Evolutionary conservation across 2,329 filamentous ascomycete genomes (phyloP), one percentile per base, ranked within the genome.

Genomic region (Phyllosticta citrichinensis): DNA sequence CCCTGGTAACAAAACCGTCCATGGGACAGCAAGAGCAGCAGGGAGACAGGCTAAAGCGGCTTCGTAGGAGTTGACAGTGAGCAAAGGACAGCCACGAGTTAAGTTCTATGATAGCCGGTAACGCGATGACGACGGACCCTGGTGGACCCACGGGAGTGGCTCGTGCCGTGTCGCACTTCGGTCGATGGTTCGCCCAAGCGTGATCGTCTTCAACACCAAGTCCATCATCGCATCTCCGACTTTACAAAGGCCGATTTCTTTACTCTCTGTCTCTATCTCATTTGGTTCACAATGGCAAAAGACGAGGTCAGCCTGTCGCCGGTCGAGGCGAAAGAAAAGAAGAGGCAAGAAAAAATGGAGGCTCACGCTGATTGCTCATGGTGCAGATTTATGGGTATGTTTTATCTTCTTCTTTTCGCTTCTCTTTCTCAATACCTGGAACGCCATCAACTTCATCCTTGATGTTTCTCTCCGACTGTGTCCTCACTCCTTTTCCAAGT

Each of bases 151-250:
- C 40, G 40, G 64, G 82, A 93, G 74, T 93, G 89, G 72, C 76
- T 47, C 40, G 40, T 84, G 51, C 78, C 86, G 35, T 94, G 89
- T 76, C 83, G 83, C 68, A 73, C 91, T 47, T 47, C 40, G n/a
- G 11, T 40, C 40, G 3, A n/a, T 47, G 40, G 17, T 47, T 47
- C 40, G 40, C 40, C 40, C 6, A n/a, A n/a, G 52, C 52, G 52
- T 53, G 20, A 24, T 53, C 20, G 20, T 53, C 52, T 20, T 51
- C 40, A 47, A n/a, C 40, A 47, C 14, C 40, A n/a, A 47, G n/a
- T 47, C 40, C n/a, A 47, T n/a, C 40, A 47, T 47, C n/a, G 3
- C 17, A n/a, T 47, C 40, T 47, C n/a, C 40, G 17, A 47, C 6
- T 14, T 47, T 47, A 5, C 40, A 5, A 6, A 47, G 3, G 22